Evolutionary conservation across 208 protist genomes (phyloP).

Genomic region (Acanthamoeba royreba): DNA sequence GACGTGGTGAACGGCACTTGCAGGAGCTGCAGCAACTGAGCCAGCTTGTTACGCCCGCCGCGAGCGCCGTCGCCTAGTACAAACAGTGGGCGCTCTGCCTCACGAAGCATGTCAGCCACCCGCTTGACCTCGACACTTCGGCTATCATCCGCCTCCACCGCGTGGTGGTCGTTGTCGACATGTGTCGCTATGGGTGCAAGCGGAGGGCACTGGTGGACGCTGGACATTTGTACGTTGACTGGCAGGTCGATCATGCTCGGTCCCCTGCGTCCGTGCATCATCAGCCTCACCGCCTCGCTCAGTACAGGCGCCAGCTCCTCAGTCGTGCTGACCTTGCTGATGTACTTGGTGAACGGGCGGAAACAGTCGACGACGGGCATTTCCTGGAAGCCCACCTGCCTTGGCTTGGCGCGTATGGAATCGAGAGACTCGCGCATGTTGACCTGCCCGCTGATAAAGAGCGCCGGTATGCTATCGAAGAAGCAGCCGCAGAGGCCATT

Average conservation of each 20-base stretch:
- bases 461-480: background rate
- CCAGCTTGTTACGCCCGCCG: background rate
- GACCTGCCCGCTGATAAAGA: background rate
- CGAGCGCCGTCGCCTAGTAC: background rate
- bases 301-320: background rate
- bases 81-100: background rate
- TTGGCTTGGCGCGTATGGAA: background rate
- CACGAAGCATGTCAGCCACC: background rate
- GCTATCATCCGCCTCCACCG: background rate
- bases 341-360: background rate
- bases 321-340: background rate
- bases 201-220: background rate
- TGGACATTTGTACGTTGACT: background rate
- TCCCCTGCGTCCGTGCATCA: background rate
- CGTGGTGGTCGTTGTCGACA: too few species aligned
- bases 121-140: background rate
- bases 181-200: background rate
- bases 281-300: background rate
- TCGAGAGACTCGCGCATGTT: background rate
- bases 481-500: background rate
- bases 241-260: background rate
- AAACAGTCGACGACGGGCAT: background rate
- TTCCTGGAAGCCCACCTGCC: background rate
- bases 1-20: background rate
- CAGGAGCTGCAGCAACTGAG: background rate